These are phyloP conservation scores for Phaseolus coccineus DNA, from an alignment of 331 rosid genomes.

Conservation along the genomic window DNA sequence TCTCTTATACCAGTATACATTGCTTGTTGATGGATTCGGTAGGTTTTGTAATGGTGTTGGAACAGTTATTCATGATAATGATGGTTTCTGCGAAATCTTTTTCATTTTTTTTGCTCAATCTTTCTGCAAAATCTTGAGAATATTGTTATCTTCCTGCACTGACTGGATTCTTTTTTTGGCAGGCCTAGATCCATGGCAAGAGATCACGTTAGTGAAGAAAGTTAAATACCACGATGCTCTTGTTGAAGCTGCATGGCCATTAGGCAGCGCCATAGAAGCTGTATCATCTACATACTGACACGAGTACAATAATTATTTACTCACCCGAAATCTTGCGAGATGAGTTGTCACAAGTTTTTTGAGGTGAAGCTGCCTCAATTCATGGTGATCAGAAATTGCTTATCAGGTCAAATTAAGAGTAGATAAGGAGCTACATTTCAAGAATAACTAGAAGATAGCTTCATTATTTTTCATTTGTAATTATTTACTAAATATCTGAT, in stretches of 20 bases:
- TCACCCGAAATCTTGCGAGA: conserved; percentile 30
- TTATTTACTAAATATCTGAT: not conserved
- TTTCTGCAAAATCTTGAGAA: conserved; percentile 12
- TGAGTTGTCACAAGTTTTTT: conserved; percentile 31
- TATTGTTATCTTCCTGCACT: conserved; percentile 5
- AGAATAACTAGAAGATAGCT: conserved; percentile 51
- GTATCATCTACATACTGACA: conserved; percentile 60
- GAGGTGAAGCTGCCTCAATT: conserved; percentile 34
- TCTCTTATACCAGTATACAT: conserved; percentile 79
- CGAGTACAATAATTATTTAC: conserved; percentile 18
- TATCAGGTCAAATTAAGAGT: conserved; percentile 35
- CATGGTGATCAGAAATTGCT: conserved; percentile 35
- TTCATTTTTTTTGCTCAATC: not conserved
- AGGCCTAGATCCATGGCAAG: conserved; percentile 87
- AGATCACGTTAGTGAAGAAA: conserved; percentile 86
- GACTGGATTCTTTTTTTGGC: conserved; percentile 36
- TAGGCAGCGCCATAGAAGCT: conserved; percentile 97
- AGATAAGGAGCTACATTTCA: conserved; percentile 42
- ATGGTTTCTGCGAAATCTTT: conserved; percentile 11
- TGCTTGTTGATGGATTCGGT: conserved; percentile 91
- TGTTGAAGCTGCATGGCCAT: conserved; percentile 99
- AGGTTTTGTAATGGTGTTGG: conserved; percentile 42
- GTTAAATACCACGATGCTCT: conserved; percentile 69
- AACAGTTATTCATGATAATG: not conserved
- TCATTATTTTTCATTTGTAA: conserved; percentile 53